Evolutionary conservation across 78 protist genomes (phyloP).

Genomic region (Monosiga brevicollis): DNA sequence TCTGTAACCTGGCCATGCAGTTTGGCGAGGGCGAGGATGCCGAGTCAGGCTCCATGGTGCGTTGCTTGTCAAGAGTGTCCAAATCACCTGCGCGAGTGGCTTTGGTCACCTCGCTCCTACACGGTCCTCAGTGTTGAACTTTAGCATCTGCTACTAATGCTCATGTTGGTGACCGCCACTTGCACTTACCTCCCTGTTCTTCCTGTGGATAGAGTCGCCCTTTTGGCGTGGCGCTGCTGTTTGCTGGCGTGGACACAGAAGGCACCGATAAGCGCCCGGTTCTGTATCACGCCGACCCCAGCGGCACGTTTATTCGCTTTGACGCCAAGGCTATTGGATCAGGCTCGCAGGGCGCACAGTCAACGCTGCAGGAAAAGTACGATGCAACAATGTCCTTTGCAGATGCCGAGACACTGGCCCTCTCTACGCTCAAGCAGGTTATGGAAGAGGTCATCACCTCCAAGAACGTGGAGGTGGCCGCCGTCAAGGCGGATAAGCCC

Average conservation of each 20-base stretch:
- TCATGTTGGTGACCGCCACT: too few species aligned
- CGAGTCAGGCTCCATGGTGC: slow-evolving; percentile 7
- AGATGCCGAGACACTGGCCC: slow-evolving; percentile 82
- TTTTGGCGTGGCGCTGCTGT: slow-evolving; percentile 95
- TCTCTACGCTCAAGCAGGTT: slow-evolving; percentile 87
- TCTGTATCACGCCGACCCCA: slow-evolving; percentile 96
- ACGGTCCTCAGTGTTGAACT: too few species aligned
- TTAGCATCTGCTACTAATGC: too few species aligned
- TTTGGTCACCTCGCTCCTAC: too few species aligned
- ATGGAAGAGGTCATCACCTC: slow-evolving; percentile 92
- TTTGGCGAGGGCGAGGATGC: slow-evolving; percentile 83
- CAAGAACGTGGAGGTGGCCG: slow-evolving; percentile 30
- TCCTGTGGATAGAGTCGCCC: slow-evolving; percentile 80
- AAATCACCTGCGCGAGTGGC: too few species aligned
- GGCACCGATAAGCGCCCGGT: slow-evolving; percentile 55
- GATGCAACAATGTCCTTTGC: slow-evolving; percentile 70
- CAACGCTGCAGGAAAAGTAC: slow-evolving; percentile 77
- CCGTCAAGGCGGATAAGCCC: slow-evolving; percentile 1
- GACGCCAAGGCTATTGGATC: slow-evolving; percentile 96
- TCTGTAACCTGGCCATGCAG: slow-evolving; percentile 83
- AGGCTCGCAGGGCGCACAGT: slow-evolving; percentile 95
- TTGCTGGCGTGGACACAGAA: slow-evolving; percentile 94
- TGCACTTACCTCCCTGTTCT: too few species aligned
- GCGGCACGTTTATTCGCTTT: slow-evolving; percentile 77
- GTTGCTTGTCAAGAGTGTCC: background rate